Percentiles rank a stretch among this genome's conserved stretches.
Evolutionary conservation across 108 stramenopile species (phyloP).

Genomic region (Nannochloropsis gaditana): DNA sequence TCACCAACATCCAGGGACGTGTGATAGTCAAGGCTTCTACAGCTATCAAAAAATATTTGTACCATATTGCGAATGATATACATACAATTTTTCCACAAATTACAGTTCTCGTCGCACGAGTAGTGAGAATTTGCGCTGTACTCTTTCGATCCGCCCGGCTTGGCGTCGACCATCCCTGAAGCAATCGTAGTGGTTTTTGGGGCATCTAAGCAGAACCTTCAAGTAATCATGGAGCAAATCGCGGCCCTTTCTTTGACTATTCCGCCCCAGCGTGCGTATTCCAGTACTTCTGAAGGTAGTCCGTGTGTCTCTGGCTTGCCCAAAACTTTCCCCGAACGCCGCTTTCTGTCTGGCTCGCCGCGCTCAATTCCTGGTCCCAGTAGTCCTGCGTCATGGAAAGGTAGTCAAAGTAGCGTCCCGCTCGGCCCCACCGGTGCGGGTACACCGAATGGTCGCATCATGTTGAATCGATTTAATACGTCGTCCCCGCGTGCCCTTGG

Average conservation of each 20-base stretch:
- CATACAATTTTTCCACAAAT: no score
- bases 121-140: no score
- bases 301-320: background rate
- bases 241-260: slow-evolving; percentile 11
- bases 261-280: background rate
- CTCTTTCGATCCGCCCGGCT: no score
- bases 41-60: no score
- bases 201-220: no score
- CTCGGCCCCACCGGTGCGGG: background rate
- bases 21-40: no score
- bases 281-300: background rate
- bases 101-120: no score
- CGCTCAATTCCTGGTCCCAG: background rate
- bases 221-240: background rate
- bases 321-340: background rate
- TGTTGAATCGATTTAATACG: background rate
- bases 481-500: background rate
- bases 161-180: no score
- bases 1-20: no score
- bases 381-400: slow-evolving; percentile 1
- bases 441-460: background rate
- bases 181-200: no score
- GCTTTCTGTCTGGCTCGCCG: background rate
- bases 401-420: background rate
- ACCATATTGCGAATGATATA: no score